A percentile compares a stretch with the other conserved stretches of the same genome.
Conservation (phyloP, 1,139 yeast genomes). For the Diutina rugosa region DNA sequence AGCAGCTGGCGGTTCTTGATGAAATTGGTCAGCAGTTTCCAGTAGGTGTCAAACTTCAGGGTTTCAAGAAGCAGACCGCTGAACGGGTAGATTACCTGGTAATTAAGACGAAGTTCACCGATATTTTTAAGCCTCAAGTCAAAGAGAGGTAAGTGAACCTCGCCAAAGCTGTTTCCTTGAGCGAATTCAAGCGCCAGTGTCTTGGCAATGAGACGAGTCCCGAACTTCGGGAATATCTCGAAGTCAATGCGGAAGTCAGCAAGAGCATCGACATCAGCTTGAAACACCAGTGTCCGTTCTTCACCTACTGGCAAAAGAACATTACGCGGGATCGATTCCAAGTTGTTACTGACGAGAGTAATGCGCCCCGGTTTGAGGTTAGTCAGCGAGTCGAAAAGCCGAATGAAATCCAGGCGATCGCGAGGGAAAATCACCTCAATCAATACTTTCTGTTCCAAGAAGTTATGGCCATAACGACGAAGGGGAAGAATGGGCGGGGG, state of each 20-base stretch:
- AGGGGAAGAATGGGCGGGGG: constrained; percentile 96
- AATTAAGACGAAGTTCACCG: constrained; percentile 68
- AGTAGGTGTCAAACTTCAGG: constrained; percentile 87
- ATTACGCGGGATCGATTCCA: constrained; percentile 78
- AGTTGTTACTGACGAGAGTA: constrained; percentile 58
- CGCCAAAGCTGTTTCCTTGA: constrained; percentile 27
- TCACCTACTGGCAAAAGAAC: constrained; percentile 66
- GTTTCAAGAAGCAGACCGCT: constrained; percentile 78
- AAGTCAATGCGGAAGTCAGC: constrained; percentile 67
- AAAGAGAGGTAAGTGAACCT: constrained; percentile 59
- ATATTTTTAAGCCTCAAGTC: constrained; percentile 73
- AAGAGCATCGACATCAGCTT: constrained; percentile 62
- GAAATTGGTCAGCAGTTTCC: constrained; percentile 70
- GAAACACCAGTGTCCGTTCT: constrained; percentile 47
- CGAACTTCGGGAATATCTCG: constrained; percentile 89
- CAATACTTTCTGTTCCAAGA: constrained; percentile 77
- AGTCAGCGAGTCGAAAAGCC: constrained; percentile 32
- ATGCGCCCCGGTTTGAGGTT: constrained; percentile 42
- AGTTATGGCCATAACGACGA: constrained; percentile 90
- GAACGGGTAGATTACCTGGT: constrained; percentile 83
- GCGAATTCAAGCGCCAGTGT: constrained; percentile 62
- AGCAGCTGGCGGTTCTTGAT: constrained; percentile 19
- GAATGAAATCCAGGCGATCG: constrained; percentile 35
- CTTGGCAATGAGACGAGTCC: constrained; percentile 83
- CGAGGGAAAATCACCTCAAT: constrained; percentile 61